phyloP scores from a whole-genome alignment of 805 yeast species.

The Blastobotrys parvus region DNA sequence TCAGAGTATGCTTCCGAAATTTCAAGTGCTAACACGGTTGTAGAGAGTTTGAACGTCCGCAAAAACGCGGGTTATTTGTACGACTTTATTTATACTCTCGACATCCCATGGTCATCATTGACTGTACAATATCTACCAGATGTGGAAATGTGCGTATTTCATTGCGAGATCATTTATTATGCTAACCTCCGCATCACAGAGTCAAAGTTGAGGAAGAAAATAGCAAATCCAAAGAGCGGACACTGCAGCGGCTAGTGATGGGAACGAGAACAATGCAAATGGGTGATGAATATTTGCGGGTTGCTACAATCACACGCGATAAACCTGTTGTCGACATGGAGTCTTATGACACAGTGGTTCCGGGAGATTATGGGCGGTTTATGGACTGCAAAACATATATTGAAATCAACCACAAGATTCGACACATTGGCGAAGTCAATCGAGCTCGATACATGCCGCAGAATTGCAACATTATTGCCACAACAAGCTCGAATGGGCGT shows the following conservation, averaged over 20 bases:
- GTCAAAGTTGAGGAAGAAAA: constrained; percentile 18
- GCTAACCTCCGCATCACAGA: no score
- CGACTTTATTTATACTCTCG: constrained; percentile 42
- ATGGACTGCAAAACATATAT: constrained; percentile 24
- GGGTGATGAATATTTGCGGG: constrained; percentile 39
- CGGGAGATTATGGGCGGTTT: constrained; percentile 28
- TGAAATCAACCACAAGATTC: constrained; percentile 47
- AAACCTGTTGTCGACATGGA: no score
- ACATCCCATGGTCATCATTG: constrained; percentile 58
- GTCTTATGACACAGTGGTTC: no score
- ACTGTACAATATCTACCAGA: constrained; percentile 61
- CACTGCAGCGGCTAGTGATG: constrained; percentile 37
- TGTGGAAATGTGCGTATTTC: no score
- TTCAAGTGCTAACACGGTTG: no score
- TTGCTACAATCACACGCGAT: constrained; percentile 28
- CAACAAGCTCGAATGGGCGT: constrained; percentile 58
- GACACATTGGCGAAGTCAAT: constrained; percentile 64
- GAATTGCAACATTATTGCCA: constrained; percentile 74
- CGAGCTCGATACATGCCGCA: constrained; percentile 70
- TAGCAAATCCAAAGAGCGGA: background rate
- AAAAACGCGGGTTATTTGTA: constrained; percentile 52
- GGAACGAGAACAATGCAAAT: constrained; percentile 61
- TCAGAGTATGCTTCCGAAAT: constrained; percentile 16
- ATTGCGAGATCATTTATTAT: no score
- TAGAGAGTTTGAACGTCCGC: constrained; percentile 56